Evolutionary conservation across 345 rosid species (phyloP), one percentile per base, ranked within the genome.

Genomic region (Dovyalis caffra): DNA sequence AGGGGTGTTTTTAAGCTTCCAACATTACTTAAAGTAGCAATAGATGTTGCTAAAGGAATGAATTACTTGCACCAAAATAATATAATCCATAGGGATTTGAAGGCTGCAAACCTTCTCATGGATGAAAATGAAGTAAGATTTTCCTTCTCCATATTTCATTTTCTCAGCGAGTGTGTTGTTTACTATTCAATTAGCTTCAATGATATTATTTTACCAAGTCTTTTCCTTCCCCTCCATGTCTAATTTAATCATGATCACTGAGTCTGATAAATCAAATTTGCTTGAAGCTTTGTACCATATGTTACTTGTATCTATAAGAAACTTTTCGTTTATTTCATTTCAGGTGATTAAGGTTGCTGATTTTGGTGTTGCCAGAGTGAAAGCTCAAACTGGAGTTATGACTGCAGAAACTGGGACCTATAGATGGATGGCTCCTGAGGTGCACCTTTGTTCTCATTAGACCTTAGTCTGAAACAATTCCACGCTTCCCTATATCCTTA

Each of bases 341-440:
- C 86, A 95, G 99, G 94, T 93, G 68, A 94, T 92, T 31, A 95
- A 95, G 87, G 99, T 95, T 75, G 99, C 97, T 76, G 98, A 95
- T 87, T 95, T 95, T 87, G 98, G 99, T 63, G 97, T 95, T 79
- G 98, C 99, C 34, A 88, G 97, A 82, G 99, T 91, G 77, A 86
- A 91, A 88, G 83, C 90, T 77, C 96, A 92, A 73, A 78, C 98
- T 69, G 99, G 97, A 74, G 96, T 95, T n/a, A 95, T 95, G 99
- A 95, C 99, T 20, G 97, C 99, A 60, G 99, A 95, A 90, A 95
- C 99, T 43, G 99, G 99, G 85, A 93, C 99, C n/a, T 92, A 92
- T 70, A 81, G 98, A 63, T 95, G 99, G 99, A 95, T 93, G 99
- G 97, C 99, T 84, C 99, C 99, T 26, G 98, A 95, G 99, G 99